Base-by-base conservation (phyloP, 1,284 basidiomycete species). In the Ustilago crameri region DNA sequence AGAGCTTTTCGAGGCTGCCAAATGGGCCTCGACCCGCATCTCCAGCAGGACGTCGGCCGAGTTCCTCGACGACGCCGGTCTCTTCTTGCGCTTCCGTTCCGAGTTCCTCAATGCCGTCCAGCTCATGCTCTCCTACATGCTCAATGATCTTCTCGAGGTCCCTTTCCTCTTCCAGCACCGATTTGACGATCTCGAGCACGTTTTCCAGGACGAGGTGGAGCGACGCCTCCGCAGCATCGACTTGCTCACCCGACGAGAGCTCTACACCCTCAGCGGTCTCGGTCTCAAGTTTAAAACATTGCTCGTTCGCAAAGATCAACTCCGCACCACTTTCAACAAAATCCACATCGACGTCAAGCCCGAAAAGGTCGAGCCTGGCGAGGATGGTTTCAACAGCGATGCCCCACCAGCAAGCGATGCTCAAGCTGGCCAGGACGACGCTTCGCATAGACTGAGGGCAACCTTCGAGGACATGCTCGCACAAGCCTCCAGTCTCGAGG, bases 131-230 rank as follows among this genome's bases (percentile, higher is more conserved):
- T 88, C 90, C 42, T 92, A 90, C 83, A 87, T 98, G 67, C 94
- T 98, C 83, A 86, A 93, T 51, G 89, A 94, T 51, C 89, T 92
- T 69, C 84, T 92, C 72, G 96, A 99, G 82, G 93, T 96, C 9
- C 93, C 96, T 0, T 96, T 94, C 84, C 90, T 99, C 69, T 97
- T 91, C 90, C 89, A 90, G 26, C 93, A 98, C 86, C 92, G 93
- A 79, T 89, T 92, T 48, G 96, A 98, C 83, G 91, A 92, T 80
- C 90, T 95, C 77, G 90, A 89, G 42, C 88, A 90, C 82, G 91
- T 92, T 54, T 74, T 61, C 32, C 44, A 56, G 20, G 57, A 79
- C 40, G 62, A 63, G n/a, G 52, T 56, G 24, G 55, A 72, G 20
- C 50, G 45, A 51, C 51, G 22, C 5, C 72, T 35, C 47, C 73